These are phyloP conservation scores for Kuraishia cidri DNA, from an alignment of 805 yeast genomes.

Conservation along the genomic window DNA sequence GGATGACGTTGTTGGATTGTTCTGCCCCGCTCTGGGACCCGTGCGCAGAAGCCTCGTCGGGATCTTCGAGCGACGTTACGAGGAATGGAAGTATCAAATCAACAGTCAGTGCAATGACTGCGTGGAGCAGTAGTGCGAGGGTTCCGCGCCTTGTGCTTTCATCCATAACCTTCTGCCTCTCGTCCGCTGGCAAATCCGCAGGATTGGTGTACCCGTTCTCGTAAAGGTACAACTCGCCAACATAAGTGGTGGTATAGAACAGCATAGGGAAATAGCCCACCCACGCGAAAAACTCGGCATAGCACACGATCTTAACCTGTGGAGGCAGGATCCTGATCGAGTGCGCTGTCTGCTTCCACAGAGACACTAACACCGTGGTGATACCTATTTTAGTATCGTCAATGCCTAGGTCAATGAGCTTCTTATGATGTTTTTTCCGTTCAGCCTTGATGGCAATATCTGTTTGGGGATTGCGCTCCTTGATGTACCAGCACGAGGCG, in stretches of 20 bases:
- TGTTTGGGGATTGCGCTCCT: slow-evolving; percentile 39
- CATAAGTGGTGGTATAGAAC: slow-evolving; percentile 58
- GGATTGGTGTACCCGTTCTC: slow-evolving; percentile 29
- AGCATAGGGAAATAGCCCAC: slow-evolving; percentile 60
- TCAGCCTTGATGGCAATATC: slow-evolving; percentile 29
- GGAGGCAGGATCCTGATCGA: slow-evolving; percentile 34
- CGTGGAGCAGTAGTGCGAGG: slow-evolving; percentile 38
- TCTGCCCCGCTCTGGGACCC: background rate
- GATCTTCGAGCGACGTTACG: background rate
- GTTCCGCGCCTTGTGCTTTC: slow-evolving; percentile 44
- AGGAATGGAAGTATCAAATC: slow-evolving; percentile 33
- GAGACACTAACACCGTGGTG: slow-evolving; percentile 12
- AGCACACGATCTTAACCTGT: slow-evolving; percentile 40
- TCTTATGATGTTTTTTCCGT: slow-evolving; percentile 20
- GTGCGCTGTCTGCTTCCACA: slow-evolving; percentile 22
- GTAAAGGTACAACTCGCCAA: slow-evolving; percentile 44
- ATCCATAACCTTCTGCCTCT: slow-evolving; percentile 24
- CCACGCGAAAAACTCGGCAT: slow-evolving; percentile 59
- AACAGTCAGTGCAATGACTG: slow-evolving; percentile 33
- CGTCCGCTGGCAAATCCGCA: slow-evolving; percentile 28
- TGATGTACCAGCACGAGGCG: slow-evolving; percentile 28
- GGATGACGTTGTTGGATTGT: background rate
- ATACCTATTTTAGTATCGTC: slow-evolving; percentile 14
- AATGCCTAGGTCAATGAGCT: slow-evolving; percentile 25
- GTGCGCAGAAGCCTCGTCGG: background rate